phyloP scores from a whole-genome alignment of 306 rosid genomes.

The Luffa aegyptiaca region DNA sequence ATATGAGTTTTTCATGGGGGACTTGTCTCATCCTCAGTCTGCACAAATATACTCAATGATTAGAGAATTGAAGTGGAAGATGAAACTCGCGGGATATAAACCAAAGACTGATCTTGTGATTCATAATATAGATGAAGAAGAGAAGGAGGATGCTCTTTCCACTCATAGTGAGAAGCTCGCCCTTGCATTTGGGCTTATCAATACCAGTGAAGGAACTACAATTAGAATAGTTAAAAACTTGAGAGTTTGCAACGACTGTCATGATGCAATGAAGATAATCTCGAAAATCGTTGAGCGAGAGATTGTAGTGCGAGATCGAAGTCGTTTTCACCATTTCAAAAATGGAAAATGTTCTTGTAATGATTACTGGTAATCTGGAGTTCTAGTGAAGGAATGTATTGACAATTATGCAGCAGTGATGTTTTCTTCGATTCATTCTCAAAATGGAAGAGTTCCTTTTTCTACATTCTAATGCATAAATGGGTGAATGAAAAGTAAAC shows the following conservation, averaged over 20 bases:
- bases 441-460: neutral
- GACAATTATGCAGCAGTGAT: neutral
- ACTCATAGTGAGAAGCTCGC: slow-evolving; percentile 30
- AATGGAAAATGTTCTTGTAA: slow-evolving; percentile 22
- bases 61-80: slow-evolving; percentile 20
- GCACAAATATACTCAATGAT: slow-evolving; percentile 21
- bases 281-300: slow-evolving; percentile 16
- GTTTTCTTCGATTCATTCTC: neutral
- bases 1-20: slow-evolving; percentile 32
- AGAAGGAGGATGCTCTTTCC: slow-evolving; percentile 28
- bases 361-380: slow-evolving; percentile 19
- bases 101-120: slow-evolving; percentile 27
- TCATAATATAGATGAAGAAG: slow-evolving; percentile 30
- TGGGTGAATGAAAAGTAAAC: neutral
- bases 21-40: slow-evolving; percentile 15
- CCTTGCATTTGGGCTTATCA: slow-evolving; percentile 27
- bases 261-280: slow-evolving; percentile 22
- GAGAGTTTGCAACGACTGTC: slow-evolving; percentile 25
- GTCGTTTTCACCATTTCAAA: slow-evolving; percentile 28
- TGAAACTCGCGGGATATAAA: slow-evolving; percentile 25
- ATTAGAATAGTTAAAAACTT: slow-evolving; percentile 25
- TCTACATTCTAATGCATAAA: neutral
- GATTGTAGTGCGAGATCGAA: slow-evolving; percentile 21
- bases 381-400: neutral
- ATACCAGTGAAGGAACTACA: slow-evolving; percentile 23